Evolutionary conservation across 768 basidiomycete species (phyloP).

Genomic region (Chlorophyllum brunneum): DNA sequence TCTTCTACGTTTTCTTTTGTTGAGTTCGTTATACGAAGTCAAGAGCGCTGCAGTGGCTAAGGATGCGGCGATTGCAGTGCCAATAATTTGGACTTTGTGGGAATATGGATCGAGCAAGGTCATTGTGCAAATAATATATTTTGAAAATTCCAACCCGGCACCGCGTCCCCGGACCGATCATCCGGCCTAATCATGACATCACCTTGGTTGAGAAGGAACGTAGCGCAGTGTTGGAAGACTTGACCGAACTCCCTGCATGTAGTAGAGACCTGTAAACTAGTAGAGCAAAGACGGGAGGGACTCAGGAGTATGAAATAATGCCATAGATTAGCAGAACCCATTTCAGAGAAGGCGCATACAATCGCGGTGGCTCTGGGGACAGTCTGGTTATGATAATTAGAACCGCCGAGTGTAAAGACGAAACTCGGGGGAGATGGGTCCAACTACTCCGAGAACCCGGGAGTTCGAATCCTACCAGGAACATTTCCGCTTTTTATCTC

Average conservation of each 20-base stretch:
- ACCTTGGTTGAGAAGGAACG: no score
- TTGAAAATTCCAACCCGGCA: not conserved
- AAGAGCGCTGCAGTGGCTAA: slow-evolving; percentile 55
- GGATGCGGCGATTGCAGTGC: slow-evolving; percentile 64
- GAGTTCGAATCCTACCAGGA: slow-evolving; percentile 21
- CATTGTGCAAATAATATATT: slow-evolving; percentile 18
- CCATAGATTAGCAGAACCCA: not conserved
- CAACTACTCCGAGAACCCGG: slow-evolving; percentile 18
- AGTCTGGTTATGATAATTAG: no score
- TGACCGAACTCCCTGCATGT: no score
- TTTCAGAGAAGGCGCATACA: no score
- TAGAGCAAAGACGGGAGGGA: no score
- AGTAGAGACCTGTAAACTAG: no score
- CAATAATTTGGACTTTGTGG: slow-evolving; percentile 61
- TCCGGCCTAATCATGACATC: no score
- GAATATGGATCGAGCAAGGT: slow-evolving; percentile 37
- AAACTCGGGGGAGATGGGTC: no score
- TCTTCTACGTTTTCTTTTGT: slow-evolving; percentile 43
- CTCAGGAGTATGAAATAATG: not conserved
- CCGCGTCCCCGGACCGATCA: not conserved
- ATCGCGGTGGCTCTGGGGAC: no score
- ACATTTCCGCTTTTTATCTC: slow-evolving; percentile 15
- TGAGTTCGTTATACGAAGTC: slow-evolving; percentile 52
- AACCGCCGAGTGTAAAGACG: no score
- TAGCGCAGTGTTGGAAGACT: no score